Base-by-base conservation (phyloP, 495 filamentous ascomycete genomes). In the Margaritispora aquatica region DNA sequence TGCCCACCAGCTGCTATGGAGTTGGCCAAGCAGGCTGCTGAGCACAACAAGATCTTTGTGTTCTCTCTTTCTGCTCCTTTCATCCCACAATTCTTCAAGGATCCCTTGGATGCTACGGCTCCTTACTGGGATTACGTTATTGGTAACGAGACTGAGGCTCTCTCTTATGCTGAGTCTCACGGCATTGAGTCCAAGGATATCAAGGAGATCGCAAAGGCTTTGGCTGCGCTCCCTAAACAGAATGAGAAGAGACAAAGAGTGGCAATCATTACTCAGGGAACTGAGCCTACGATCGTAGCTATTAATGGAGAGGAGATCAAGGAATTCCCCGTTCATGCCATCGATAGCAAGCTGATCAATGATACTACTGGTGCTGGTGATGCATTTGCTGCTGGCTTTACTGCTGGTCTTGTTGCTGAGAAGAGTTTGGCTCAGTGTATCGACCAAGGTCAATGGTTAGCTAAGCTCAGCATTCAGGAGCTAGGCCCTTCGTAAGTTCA, bases 281-380 rank as follows among this genome's bases (percentile, higher is more conserved):
- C 90, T 26, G 80, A 88, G 29, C 89, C 90, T 22, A 97, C 94
- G 29, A 69, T 98, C 62, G 83, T 95, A 52, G 94, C 87, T 54
- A 72, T 87, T 51, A 81, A 82, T 66, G 85, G 84, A 60, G 80
- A 88, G 70, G 80, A 85, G 34, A 80, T 82, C 61, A 84, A 86
- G 76, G 79, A 88, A 73, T 90, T 83, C 79, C 79, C 80, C n/a
- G 90, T 99, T 29, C 89, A 86, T 68, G 76, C 79, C 59, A 87
- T 97, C 69, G 74, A 79, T 57, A 76, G 83, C 71, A 78, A 83
- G 26, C 75, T 88, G 73, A 96, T 98, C 71, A 84, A 84, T 69
- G 94, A 99, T 75, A 97, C 94, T 67, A 99, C 91, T 70, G 94
- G 94, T 69, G 94, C 94, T 59, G 94, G 92, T 73, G 94, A 98